phyloP scores from a whole-genome alignment of 805 yeast species.

The Metschnikowia kunwiensis region DNA sequence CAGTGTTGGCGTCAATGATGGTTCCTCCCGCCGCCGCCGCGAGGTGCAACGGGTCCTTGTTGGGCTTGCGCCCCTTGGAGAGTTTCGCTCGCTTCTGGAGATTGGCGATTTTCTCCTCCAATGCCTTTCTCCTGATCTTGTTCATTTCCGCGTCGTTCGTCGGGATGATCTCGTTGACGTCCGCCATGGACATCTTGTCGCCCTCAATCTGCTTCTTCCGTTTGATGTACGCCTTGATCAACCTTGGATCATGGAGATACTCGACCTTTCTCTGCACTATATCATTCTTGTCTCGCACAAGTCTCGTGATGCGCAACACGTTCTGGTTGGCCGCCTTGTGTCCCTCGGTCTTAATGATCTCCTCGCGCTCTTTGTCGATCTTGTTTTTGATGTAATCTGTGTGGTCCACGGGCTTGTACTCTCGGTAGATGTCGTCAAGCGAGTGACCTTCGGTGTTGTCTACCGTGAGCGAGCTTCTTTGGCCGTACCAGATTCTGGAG shows the following conservation, averaged over 20 bases:
- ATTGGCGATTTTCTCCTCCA: slow-evolving; percentile 81
- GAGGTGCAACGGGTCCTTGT: slow-evolving; percentile 34
- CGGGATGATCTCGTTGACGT: slow-evolving; percentile 68
- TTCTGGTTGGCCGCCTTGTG: slow-evolving; percentile 19
- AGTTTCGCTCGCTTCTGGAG: slow-evolving; percentile 68
- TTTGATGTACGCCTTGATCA: slow-evolving; percentile 79
- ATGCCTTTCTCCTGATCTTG: slow-evolving; percentile 66
- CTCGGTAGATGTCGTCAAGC: slow-evolving; percentile 34
- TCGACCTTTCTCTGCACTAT: slow-evolving; percentile 79
- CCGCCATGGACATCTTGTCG: slow-evolving; percentile 50
- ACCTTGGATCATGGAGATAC: slow-evolving; percentile 76
- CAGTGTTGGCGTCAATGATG: slow-evolving; percentile 42
- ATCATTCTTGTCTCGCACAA: slow-evolving; percentile 80
- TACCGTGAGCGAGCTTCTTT: slow-evolving; percentile 53
- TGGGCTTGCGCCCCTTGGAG: slow-evolving; percentile 40
- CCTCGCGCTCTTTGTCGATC: slow-evolving; percentile 34
- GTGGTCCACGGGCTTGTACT: slow-evolving; percentile 38
- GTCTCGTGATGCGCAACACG: slow-evolving; percentile 59
- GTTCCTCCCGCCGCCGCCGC: slow-evolving; percentile 45
- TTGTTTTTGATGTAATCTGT: slow-evolving; percentile 30
- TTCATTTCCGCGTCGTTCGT: slow-evolving; percentile 85
- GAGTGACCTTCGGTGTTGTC: slow-evolving; percentile 38
- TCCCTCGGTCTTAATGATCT: slow-evolving; percentile 28
- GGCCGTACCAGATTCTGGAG: slow-evolving; percentile 84
- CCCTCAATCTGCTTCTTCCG: slow-evolving; percentile 66